These are phyloP conservation scores for Tirmania nivea DNA, from an alignment of 495 filamentous ascomycete genomes.

Conservation along the genomic window DNA sequence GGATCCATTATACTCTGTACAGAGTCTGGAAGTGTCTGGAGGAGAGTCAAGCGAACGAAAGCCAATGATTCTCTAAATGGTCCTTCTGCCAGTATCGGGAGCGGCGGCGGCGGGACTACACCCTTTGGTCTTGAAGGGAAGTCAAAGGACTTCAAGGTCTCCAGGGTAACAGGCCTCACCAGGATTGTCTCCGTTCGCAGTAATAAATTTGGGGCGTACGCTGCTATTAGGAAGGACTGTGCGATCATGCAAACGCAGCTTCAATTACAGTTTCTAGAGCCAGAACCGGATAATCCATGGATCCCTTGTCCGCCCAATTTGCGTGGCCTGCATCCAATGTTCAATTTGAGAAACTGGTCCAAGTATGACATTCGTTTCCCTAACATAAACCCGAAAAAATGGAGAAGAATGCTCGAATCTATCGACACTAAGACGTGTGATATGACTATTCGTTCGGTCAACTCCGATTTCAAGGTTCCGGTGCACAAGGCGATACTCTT, in stretches of 20 bases:
- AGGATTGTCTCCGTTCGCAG: slow-evolving; percentile 63
- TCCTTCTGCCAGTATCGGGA: slow-evolving; percentile 15
- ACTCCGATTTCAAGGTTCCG: background rate
- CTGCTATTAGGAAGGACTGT: slow-evolving; percentile 66
- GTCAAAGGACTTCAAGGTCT: slow-evolving; percentile 80
- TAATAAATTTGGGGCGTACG: slow-evolving; percentile 71
- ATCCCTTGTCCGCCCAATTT: slow-evolving; percentile 25
- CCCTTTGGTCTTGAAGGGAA: slow-evolving; percentile 24
- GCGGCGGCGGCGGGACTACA: background rate
- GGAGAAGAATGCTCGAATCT: no score
- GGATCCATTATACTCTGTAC: slow-evolving; percentile 91
- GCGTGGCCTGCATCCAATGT: slow-evolving; percentile 56
- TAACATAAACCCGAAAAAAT: no score
- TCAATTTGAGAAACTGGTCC: slow-evolving; percentile 44
- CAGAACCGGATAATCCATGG: slow-evolving; percentile 17
- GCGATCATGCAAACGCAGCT: slow-evolving; percentile 62
- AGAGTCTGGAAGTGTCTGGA: slow-evolving; percentile 78
- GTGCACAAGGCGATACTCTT: background rate
- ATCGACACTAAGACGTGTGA: no score
- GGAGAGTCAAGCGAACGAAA: slow-evolving; percentile 55
- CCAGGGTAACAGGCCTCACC: slow-evolving; percentile 67
- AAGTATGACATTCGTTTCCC: slow-evolving; percentile 19
- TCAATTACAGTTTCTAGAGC: slow-evolving; percentile 33
- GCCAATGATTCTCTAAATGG: slow-evolving; percentile 34
- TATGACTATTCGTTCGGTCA: no score